Evolutionary conservation across 345 rosid genomes (phyloP), one percentile per base, ranked within the genome.

Genomic region (Sapria himalayana): DNA sequence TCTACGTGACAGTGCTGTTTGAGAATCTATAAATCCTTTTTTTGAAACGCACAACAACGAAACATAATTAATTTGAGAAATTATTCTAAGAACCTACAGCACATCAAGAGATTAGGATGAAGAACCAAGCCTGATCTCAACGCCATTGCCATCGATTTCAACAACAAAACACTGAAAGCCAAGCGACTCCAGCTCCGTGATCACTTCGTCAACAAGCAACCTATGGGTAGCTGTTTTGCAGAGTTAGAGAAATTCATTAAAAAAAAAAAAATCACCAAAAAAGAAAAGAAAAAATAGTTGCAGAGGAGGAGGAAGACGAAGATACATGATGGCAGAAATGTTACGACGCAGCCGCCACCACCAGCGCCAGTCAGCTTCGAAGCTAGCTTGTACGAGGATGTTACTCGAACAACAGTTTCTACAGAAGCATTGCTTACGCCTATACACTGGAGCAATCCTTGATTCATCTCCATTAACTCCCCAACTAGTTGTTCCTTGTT

Each of bases 281-380:
- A 24, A 19, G 24, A 29, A 25, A 20, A 9, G 0, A 10, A 15
- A 15, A 21, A 25, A n/a, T 13, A 33, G 39, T 8, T 20, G 20
- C 11, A 2, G 19, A 39, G 2, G 3, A 29, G 2, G 29, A 19
- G 15, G 10, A 1, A 25, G 40, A 14, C 9, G 5, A 67, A 79
- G 84, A 79, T 91, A 91, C 92, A 15, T 46, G 76, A 65, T 9
- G 95, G 95, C 53, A 91, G 51, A 12, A 91, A 53, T 9, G 95
- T 89, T 10, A 91, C 74, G 39, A 77, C 89, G 7, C 95, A 91
- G 41, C 93, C 95, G 10, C 95, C 95, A 3, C 95, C 93, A 7
- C 99, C 99, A 41, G 92, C 99, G 55, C 95, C 99, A 0, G 99
- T 84, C 43, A 91, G 57, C 59, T 84, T 91, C 22, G 99, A 75